A percentile compares a stretch with the other conserved stretches of the same genome.
Conservation (phyloP, 306 rosid genomes). For the Citrullus mucosospermus region DNA sequence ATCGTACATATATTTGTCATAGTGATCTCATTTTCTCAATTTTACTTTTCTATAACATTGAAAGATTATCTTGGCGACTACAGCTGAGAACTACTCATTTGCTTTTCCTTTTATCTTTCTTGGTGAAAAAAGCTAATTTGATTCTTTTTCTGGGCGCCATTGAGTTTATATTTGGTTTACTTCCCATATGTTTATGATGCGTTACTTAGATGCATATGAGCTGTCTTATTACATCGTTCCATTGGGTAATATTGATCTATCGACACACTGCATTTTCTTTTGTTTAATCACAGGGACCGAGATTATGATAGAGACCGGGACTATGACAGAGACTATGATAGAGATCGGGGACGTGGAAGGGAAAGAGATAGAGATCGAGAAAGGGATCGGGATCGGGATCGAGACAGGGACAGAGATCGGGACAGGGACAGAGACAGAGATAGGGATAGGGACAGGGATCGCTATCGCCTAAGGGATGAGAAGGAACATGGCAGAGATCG, state of each 20-base stretch:
- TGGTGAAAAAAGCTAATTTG: neutral
- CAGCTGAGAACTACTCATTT: neutral
- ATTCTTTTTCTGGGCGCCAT: neutral
- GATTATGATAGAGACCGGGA: slow-evolving; percentile 82
- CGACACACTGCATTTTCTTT: neutral
- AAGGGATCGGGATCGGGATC: slow-evolving; percentile 36
- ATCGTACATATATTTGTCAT: slow-evolving; percentile 32
- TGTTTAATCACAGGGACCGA: slow-evolving; percentile 44
- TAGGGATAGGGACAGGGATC: slow-evolving; percentile 61
- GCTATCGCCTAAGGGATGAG: slow-evolving; percentile 50
- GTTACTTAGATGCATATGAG: neutral
- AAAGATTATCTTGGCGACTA: neutral
- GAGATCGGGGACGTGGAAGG: slow-evolving; percentile 62
- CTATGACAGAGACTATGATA: slow-evolving; percentile 57
- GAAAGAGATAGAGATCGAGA: slow-evolving; percentile 62
- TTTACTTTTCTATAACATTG: slow-evolving; percentile 1
- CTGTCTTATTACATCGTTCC: neutral
- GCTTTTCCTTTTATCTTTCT: neutral
- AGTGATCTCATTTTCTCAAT: slow-evolving; percentile 3
- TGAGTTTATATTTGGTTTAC: neutral
- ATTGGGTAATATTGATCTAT: neutral
- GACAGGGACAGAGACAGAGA: slow-evolving; percentile 44
- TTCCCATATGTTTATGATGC: neutral
- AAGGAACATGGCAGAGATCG: slow-evolving; percentile 54
- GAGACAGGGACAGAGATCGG: slow-evolving; percentile 56